phyloP scores from a whole-genome alignment of 2,329 filamentous ascomycete species.

The Aspergillus terreus region DNA sequence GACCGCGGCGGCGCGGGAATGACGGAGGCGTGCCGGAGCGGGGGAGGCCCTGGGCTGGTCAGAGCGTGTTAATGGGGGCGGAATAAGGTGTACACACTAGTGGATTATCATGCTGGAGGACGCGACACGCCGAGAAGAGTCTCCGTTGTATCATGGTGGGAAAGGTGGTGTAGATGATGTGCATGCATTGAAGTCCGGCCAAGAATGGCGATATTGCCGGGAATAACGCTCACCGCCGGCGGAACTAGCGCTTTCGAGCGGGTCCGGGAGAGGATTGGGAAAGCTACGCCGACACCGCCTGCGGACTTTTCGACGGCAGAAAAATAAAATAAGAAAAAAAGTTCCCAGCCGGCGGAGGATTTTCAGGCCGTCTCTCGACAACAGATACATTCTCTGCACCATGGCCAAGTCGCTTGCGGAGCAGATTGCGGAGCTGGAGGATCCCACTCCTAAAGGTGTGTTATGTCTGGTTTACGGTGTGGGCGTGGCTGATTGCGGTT shows the following conservation, averaged over 20 bases:
- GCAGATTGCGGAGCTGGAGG: conserved; percentile 60
- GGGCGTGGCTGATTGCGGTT: conserved; percentile 9
- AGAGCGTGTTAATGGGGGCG: neutral
- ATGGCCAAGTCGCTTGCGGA: conserved; percentile 56
- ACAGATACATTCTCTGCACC: neutral
- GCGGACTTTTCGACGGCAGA: conserved; percentile 16
- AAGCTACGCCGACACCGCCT: conserved; percentile 14
- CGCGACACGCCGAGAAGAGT: conserved; percentile 54
- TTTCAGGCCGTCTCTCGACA: conserved; percentile 7
- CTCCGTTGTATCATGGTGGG: conserved; percentile 28
- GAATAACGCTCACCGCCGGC: conserved; percentile 17
- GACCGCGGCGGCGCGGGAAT: conserved; percentile 71
- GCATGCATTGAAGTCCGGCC: neutral
- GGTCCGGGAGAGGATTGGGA: neutral
- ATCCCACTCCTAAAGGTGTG: conserved; percentile 60
- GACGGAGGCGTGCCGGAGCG: conserved; percentile 65
- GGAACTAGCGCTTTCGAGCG: neutral
- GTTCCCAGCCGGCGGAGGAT: neutral
- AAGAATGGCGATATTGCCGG: conserved; percentile 17
- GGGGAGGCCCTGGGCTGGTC: conserved; percentile 67
- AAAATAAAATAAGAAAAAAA: conserved; percentile 19
- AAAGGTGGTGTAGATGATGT: neutral
- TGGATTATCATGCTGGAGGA: conserved; percentile 77
- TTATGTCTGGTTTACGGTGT: neutral
- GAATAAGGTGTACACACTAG: conserved; percentile 54